phyloP scores from a whole-genome alignment of 208 protist genomes.

The Leishmania amazonensis region DNA sequence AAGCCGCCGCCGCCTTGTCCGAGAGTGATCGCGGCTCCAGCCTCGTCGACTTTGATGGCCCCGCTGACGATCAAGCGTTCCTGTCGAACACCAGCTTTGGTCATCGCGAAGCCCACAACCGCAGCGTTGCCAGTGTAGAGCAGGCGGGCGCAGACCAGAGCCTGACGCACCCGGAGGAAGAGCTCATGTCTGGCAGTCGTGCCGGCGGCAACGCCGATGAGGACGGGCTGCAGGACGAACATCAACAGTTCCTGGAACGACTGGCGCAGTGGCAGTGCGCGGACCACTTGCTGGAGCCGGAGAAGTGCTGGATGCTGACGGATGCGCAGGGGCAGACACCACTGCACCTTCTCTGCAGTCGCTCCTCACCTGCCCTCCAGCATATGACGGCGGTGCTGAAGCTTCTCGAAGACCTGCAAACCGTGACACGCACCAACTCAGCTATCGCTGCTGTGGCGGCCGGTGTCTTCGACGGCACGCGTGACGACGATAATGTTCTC shows the following conservation, averaged over 20 bases:
- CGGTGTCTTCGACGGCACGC: not conserved
- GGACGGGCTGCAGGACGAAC: slow-evolving; percentile 2
- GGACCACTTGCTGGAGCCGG: slow-evolving; percentile 17
- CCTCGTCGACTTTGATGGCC: not conserved
- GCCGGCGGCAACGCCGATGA: not conserved
- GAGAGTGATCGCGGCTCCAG: not conserved
- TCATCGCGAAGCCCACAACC: slow-evolving; percentile 10
- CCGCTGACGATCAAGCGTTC: slow-evolving; percentile 6
- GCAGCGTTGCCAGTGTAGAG: slow-evolving; percentile 24
- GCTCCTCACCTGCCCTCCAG: slow-evolving; percentile 37
- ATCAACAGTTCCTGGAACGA: slow-evolving; percentile 12
- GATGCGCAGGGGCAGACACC: slow-evolving; percentile 50
- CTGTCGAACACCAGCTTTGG: slow-evolving; percentile 19
- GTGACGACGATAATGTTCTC: slow-evolving; percentile 5
- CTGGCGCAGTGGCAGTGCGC: slow-evolving; percentile 23
- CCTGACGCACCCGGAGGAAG: not conserved
- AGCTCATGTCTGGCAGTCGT: not conserved
- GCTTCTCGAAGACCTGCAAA: slow-evolving; percentile 31
- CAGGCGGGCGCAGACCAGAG: not conserved
- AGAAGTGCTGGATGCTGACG: slow-evolving; percentile 42
- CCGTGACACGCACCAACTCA: slow-evolving; percentile 6
- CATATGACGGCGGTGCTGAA: slow-evolving; percentile 32
- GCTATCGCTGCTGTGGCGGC: not conserved
- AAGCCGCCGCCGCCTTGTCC: not conserved
- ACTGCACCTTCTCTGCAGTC: slow-evolving; percentile 66